A percentile compares a stretch with the other conserved stretches of the same genome.
phyloP scores from a whole-genome alignment of 225 moss, liverwort and hornwort genomes.

The Physcomitrium patens region DNA sequence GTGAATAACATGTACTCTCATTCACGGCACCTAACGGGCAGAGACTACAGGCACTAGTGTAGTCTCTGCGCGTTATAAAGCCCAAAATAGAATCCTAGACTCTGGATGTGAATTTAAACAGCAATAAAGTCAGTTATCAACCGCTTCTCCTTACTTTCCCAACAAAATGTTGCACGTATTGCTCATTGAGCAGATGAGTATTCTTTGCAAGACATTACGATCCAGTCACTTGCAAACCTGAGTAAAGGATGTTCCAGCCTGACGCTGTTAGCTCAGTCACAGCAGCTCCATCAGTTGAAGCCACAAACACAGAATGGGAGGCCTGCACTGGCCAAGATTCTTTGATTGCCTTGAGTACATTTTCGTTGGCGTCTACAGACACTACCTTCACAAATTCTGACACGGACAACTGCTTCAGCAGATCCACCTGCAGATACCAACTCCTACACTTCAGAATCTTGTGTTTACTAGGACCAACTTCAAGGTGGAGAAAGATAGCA shows the following conservation, averaged over 20 bases:
- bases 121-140: not conserved
- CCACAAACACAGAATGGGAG: constrained; percentile 49
- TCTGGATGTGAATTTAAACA: constrained; percentile 2
- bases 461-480: not conserved
- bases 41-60: not conserved
- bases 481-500: not conserved
- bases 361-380: constrained; percentile 26
- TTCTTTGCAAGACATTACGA: not conserved
- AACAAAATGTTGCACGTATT: not conserved
- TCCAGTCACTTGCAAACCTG: constrained; percentile 27
- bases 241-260: constrained; percentile 48
- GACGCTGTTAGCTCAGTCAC: constrained; percentile 26
- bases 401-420: constrained; percentile 47
- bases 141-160: not conserved
- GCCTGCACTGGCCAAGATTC: constrained; percentile 46
- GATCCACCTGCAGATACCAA: constrained; percentile 42
- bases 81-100: not conserved
- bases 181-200: not conserved
- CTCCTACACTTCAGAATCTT: not conserved
- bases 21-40: not conserved
- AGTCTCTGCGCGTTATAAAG: too few relatives aligned
- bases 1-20: not conserved
- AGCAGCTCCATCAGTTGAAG: constrained; percentile 29
- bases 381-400: constrained; percentile 45
- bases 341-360: constrained; percentile 37